Conservation (phyloP, 371 early-diverging fungal species). For the Apophysomyces elegans region DNA sequence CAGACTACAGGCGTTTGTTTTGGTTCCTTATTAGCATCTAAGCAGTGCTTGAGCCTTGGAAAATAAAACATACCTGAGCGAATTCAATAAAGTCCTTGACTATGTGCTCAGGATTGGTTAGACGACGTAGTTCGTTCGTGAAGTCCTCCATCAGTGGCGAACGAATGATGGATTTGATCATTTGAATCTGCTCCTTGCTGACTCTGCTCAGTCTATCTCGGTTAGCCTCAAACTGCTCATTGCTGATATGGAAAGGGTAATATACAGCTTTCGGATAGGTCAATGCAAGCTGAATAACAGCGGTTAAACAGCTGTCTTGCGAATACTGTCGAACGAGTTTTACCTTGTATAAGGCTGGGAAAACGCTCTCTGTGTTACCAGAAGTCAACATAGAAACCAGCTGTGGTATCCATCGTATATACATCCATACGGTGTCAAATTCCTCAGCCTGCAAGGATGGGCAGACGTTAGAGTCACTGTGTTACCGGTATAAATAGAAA, state of each 20-base stretch:
- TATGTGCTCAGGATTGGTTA: constrained; percentile 72
- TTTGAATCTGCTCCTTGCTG: constrained; percentile 37
- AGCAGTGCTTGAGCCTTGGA: too few species aligned
- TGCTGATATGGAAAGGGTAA: constrained; percentile 73
- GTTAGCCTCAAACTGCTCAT: constrained; percentile 62
- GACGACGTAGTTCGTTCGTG: constrained; percentile 64
- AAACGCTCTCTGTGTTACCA: constrained; percentile 36
- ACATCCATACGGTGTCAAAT: constrained; percentile 60
- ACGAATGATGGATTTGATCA: constrained; percentile 37
- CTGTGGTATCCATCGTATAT: constrained; percentile 81
- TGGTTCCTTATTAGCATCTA: too few species aligned
- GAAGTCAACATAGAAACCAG: constrained; percentile 72
- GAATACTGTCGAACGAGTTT: not conserved
- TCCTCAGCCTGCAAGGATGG: constrained; percentile 16
- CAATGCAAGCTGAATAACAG: constrained; percentile 50
- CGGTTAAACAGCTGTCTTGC: not conserved
- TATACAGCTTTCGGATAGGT: constrained; percentile 72
- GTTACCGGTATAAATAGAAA: not conserved
- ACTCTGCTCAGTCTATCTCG: constrained; percentile 24
- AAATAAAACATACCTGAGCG: constrained; percentile 36
- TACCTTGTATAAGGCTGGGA: constrained; percentile 47
- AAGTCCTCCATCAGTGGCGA: constrained; percentile 64
- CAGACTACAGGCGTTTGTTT: constrained; percentile 13
- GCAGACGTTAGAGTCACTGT: not conserved
- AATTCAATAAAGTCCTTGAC: constrained; percentile 69